Base-by-base conservation (phyloP, 2,329 filamentous ascomycete genomes). In the Harringtonia aguacate region DNA sequence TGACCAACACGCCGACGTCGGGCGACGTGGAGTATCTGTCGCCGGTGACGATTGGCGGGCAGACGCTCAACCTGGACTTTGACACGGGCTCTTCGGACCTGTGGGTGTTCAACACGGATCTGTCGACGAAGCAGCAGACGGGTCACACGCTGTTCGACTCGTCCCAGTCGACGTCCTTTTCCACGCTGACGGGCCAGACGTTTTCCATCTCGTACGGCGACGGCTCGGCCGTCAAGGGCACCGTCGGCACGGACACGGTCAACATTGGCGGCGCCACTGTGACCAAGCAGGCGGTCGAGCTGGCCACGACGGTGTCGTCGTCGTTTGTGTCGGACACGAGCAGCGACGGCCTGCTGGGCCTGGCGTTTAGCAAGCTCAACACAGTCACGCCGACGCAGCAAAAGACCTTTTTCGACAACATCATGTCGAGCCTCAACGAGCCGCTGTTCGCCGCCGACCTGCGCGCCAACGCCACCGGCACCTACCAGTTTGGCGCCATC, bases 51-150 rank as follows among this genome's bases (percentile, higher is more conserved):
- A 73, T 87, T 50, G 83, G 83, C 47, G 79, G 78, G 6, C 82
- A 86, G 62, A 72, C 69, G 5, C 55, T 87, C 46, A 76, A 79
- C 55, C 63, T 87, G 57, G 77, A 85, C 58, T 84, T 87, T 56
- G 83, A 87, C 61, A 82, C 80, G n/a, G 83, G 83, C 45, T 86
- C 81, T 2, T 75, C 82, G 13, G 83, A 86, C 60, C 69, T 85
- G 65, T 87, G 81, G 82, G 74, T 83, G 20, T 83, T 86, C 65
- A 83, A 74, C 63, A 77, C 74, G 15, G 58, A 70, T 44, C 70
- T 86, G 31, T 56, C 70, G 2, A 43, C 62, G 1, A 46, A 56
- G 6, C 50, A 65, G 37, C 68, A 67, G 31, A 55, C 57, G 24
- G 69, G 69, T 33, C 82, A 84, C 61, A 53, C 52, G 10, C 42